Base-by-base conservation (phyloP, 2,329 filamentous ascomycete genomes). In the Diaporthe longicolla region DNA sequence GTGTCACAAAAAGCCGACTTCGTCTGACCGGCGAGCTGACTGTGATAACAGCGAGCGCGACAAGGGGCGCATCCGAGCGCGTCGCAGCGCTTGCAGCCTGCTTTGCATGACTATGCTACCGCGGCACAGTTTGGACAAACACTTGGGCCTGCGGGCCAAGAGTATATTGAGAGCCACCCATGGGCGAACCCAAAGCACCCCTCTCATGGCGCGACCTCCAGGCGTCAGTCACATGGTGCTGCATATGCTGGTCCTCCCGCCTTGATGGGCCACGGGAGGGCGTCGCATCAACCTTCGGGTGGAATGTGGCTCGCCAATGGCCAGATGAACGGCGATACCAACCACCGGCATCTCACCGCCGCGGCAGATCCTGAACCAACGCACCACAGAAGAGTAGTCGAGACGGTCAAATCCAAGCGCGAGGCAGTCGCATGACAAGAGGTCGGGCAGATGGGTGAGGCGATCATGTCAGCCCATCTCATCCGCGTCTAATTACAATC, bases 141-240 rank as follows among this genome's bases (percentile, higher is more conserved):
- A 78, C 83, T 91, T 75, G 89, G 90, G 79, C 89, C 93, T 52
- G 94, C 94, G 32, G 94, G 94, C 78, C 94, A 97, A 82, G 93
- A 96, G 76, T 97, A 97, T 78, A 89, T 97, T 72, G 94, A 97
- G 79, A 93, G 96, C 78, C 97, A 94, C 7, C 93, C 95, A 0
- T 98, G 95, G 95, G 95, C 95, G 48, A 97, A 97, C 80, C 94
- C 95, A 24, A 94, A 96, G 77, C 93, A 95, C 80, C 92, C 93
- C 9, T 89, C 91, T 13, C 92, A 94, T 80, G 88, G 90, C 17
- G 50, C 32, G 26, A 58, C 72, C 55, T 52, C 74, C 15, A 69
- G 74, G 50, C 74, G 74, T 11, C 74, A 75, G 45, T 75, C 74
- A n/a, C 59, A 75, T 19, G 69, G 74, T 21, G 69, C 24, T 40